Conservation (phyloP, 208 protist species). For the Leishmania aethiopica region DNA sequence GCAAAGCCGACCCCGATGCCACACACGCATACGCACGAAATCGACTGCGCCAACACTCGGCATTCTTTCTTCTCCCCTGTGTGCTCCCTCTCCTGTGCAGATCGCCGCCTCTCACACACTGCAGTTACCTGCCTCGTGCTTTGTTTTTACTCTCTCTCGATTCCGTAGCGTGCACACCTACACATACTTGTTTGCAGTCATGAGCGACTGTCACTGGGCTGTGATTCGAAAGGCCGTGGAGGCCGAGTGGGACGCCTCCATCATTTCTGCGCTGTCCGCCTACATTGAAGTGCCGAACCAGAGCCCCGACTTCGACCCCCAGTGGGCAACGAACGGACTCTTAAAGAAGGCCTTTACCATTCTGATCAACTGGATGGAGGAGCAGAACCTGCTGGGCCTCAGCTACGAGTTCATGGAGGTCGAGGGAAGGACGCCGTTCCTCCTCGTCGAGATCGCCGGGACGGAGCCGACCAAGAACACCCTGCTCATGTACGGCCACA, state of each 20-base stretch:
- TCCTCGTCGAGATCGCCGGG: constrained; percentile 82
- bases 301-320: constrained; percentile 91
- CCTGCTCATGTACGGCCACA: constrained; percentile 96
- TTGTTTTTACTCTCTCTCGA: not conserved
- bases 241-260: constrained; percentile 84
- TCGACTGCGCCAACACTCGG: not conserved
- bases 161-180: not conserved
- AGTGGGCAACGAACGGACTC: constrained; percentile 90
- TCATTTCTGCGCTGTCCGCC: constrained; percentile 83
- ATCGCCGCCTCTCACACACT: not conserved
- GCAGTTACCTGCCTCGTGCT: not conserved
- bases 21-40: constrained; percentile 14
- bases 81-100: not conserved
- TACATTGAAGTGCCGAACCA: constrained; percentile 95
- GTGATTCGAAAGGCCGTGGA: constrained; percentile 54
- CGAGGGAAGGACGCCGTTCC: constrained; percentile 80
- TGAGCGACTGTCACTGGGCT: constrained; percentile 48
- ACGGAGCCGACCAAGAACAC: constrained; percentile 64
- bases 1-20: not conserved
- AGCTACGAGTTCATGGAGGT: constrained; percentile 81
- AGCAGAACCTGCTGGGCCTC: constrained; percentile 76
- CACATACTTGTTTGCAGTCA: not conserved
- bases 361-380: constrained; percentile 89
- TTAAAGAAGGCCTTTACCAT: constrained; percentile 88
- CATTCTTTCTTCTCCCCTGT: not conserved